Base-by-base conservation (phyloP, 169 alveolate species). In the Plasmodium adleri region DNA sequence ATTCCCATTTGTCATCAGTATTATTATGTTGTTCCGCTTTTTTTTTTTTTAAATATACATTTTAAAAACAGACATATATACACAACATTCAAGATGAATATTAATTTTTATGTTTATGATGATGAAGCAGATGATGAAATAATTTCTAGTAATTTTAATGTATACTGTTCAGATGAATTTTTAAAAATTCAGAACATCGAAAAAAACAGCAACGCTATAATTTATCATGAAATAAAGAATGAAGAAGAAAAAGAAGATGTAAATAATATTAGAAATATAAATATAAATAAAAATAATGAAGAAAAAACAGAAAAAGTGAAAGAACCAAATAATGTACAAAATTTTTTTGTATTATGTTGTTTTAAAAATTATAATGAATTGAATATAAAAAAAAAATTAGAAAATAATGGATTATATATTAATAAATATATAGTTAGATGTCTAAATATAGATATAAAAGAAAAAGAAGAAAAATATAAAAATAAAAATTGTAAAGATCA, bases 131-230 rank as follows among this genome's bases (percentile, higher is more conserved):
- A 80, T 10, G 39, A 28, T 26, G 90, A 15, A 24, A 52, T 56
- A 15, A 80, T 80, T 56, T 67, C 74, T 22, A 80, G 90, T 60
- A 70, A 56, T 54, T 80, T 80, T 71, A 68, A 80, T 62, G 49
- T 80, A 49, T 49, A 80, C 72, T 80, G 90, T 13, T 43, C 90
- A 8, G 28, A 71, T 50, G 80, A 80, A 58, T 59, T 80, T 6
- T 26, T 80, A 60, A 80, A 80, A 39, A 43, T 28, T 22, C 70
- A 52, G 22, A 62, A 68, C 24, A 47, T 80, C 20, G 70, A 68
- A 10, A 50, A 15, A 67, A 56, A 80, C 70, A 83, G 66, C 32
- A 80, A 80, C 62, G 90, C 76, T 67, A 59, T 80, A 67, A 15
- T 80, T 60, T 54, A 71, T 63, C 87, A 20, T 28, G 59, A n/a